These are phyloP conservation scores for Beauveria sp. DNA, from an alignment of 2,329 filamentous ascomycete genomes.

Conservation along the genomic window DNA sequence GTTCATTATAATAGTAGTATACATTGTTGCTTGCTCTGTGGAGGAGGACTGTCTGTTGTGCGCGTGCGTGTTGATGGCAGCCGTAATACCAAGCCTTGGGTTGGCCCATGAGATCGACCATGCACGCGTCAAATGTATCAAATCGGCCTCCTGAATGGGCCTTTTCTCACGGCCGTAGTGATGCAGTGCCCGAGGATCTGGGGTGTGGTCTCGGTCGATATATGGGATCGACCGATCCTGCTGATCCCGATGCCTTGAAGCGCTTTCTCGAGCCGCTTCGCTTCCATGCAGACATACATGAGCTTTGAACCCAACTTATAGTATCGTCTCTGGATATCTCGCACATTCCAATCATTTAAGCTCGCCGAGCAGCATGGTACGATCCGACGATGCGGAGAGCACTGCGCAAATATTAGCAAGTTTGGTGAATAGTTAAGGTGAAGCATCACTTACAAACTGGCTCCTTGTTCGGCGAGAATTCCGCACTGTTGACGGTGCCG, in stretches of 20 bases:
- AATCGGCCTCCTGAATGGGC: background rate
- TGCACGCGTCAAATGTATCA: background rate
- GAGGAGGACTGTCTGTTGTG: background rate
- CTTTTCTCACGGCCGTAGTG: background rate
- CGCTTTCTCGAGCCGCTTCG: background rate
- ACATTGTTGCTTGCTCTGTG: background rate
- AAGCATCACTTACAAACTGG: conserved; percentile 66
- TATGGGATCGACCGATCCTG: background rate
- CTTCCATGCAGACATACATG: background rate
- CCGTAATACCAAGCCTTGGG: background rate
- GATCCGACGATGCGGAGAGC: conserved; percentile 83
- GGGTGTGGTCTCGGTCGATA: background rate
- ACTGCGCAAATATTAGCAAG: conserved; percentile 49
- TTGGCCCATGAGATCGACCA: background rate
- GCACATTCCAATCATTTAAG: conserved; percentile 40
- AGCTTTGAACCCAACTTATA: background rate
- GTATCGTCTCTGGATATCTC: background rate
- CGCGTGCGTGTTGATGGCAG: background rate
- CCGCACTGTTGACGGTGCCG: conserved; percentile 89
- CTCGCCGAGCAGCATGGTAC: conserved; percentile 76
- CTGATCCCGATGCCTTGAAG: background rate
- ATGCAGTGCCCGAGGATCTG: background rate
- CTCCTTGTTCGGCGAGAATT: conserved; percentile 78
- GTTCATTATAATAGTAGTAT: background rate
- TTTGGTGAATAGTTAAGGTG: background rate